Evolutionary conservation across 1,139 yeast species (phyloP).

Genomic region (Pichia kudriavzevii): DNA sequence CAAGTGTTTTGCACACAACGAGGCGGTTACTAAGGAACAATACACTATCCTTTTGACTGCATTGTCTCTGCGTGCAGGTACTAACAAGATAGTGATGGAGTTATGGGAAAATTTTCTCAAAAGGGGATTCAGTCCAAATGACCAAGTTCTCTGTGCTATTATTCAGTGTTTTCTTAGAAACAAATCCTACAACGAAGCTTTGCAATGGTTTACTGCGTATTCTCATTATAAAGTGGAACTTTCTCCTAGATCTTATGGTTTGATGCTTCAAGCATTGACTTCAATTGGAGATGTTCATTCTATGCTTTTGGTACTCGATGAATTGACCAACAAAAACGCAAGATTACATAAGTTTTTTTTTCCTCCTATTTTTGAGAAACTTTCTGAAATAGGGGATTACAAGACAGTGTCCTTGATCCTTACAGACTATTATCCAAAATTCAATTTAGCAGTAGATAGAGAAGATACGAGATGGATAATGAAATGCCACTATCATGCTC

Average conservation of each 20-base stretch:
- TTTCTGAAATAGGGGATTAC: conserved; percentile 29
- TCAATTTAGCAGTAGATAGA: conserved; percentile 24
- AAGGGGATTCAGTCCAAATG: conserved; percentile 43
- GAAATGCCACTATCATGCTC: conserved; percentile 20
- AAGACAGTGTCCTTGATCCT: conserved; percentile 24
- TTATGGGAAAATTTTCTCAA: conserved; percentile 40
- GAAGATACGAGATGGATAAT: conserved; percentile 27
- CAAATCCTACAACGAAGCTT: conserved; percentile 41
- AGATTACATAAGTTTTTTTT: conserved; percentile 23
- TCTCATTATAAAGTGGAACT: conserved; percentile 32
- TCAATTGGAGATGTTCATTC: conserved; percentile 32
- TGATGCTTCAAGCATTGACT: conserved; percentile 36
- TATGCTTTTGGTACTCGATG: conserved; percentile 37
- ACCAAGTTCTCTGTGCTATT: conserved; percentile 41
- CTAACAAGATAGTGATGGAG: conserved; percentile 43
- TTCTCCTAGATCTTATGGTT: conserved; percentile 32
- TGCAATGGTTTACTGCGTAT: conserved; percentile 36
- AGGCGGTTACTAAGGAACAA: conserved; percentile 49
- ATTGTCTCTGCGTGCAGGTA: conserved; percentile 47
- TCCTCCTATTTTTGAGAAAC: conserved; percentile 26
- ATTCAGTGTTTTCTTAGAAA: conserved; percentile 40
- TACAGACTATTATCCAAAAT: conserved; percentile 21
- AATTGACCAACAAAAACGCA: conserved; percentile 22
- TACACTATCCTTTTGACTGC: conserved; percentile 61
- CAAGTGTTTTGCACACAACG: conserved; percentile 48